A percentile compares a stretch with the other conserved stretches of the same genome.
Conservation (phyloP, 2,329 filamentous ascomycete species). For the Penicillium sp. region DNA sequence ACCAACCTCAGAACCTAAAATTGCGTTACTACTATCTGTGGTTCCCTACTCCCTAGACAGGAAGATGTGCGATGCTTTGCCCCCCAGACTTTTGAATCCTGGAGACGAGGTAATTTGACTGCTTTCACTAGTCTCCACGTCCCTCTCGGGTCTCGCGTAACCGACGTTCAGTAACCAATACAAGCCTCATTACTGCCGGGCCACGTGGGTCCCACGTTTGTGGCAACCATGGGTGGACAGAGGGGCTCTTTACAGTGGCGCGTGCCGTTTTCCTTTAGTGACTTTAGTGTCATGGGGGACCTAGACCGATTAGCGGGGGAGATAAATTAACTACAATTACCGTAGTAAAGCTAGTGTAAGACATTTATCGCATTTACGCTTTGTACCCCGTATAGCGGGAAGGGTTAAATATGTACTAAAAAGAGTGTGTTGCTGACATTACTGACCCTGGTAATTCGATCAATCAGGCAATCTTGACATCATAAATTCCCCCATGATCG, state of each 20-base stretch:
- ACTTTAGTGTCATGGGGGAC: not conserved
- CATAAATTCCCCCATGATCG: not conserved
- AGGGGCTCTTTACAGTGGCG: constrained; percentile 2
- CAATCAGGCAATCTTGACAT: constrained; percentile 1
- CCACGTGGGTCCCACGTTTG: constrained; percentile 2
- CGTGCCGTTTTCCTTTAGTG: not conserved
- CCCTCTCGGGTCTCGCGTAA: not conserved
- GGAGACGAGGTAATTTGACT: not conserved
- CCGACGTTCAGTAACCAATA: not conserved
- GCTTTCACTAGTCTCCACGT: not conserved
- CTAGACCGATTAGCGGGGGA: not conserved
- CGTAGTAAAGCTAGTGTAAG: not conserved
- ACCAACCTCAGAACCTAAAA: not conserved
- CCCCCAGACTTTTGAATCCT: not conserved
- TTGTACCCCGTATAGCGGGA: not conserved
- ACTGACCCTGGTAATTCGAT: not conserved
- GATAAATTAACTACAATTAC: not conserved
- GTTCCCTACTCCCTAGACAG: not conserved
- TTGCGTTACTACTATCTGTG: not conserved
- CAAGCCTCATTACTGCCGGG: not conserved
- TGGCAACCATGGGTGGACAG: not conserved
- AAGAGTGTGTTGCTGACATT: not conserved
- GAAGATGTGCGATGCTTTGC: not conserved
- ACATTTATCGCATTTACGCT: not conserved
- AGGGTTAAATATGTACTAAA: not conserved